These are phyloP conservation scores for Amorphotheca resinae DNA, from an alignment of 495 filamentous ascomycete species.

Conservation along the genomic window DNA sequence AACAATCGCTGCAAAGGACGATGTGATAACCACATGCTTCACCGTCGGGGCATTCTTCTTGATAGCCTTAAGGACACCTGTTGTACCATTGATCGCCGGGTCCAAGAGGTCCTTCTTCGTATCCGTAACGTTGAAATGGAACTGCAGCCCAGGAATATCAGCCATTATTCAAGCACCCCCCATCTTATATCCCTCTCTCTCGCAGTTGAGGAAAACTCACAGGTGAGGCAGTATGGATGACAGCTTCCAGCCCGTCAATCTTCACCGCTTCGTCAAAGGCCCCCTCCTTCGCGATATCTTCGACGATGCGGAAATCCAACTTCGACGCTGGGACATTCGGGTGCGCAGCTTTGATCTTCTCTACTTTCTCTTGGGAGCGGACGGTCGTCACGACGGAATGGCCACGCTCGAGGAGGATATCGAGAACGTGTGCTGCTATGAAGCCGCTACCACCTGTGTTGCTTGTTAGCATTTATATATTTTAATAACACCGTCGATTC, in stretches of 20 bases:
- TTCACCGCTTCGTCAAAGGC: conserved; percentile 73
- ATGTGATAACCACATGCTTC: conserved; percentile 74
- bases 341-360: conserved; percentile 58
- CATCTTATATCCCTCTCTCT: background rate
- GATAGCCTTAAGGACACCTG: conserved; percentile 62
- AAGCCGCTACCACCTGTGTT: conserved; percentile 51
- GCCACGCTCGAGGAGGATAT: conserved; percentile 28
- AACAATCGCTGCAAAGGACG: conserved; percentile 59
- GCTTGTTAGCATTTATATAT: background rate
- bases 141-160: background rate
- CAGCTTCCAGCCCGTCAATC: conserved; percentile 61
- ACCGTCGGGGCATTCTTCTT: conserved; percentile 63
- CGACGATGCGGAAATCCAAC: conserved; percentile 65
- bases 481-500: too few relatives aligned
- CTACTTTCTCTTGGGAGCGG: conserved; percentile 63
- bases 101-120: conserved; percentile 71
- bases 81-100: conserved; percentile 77
- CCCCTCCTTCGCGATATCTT: conserved; percentile 62
- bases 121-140: conserved; percentile 39
- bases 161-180: too few relatives aligned
- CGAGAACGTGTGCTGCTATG: conserved; percentile 70
- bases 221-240: conserved; percentile 80
- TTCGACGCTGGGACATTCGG: conserved; percentile 44
- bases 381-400: conserved; percentile 80
- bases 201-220: conserved; percentile 35